These are phyloP conservation scores for Penicillium antarcticum DNA, from an alignment of 495 filamentous ascomycete genomes.

Conservation along the genomic window DNA sequence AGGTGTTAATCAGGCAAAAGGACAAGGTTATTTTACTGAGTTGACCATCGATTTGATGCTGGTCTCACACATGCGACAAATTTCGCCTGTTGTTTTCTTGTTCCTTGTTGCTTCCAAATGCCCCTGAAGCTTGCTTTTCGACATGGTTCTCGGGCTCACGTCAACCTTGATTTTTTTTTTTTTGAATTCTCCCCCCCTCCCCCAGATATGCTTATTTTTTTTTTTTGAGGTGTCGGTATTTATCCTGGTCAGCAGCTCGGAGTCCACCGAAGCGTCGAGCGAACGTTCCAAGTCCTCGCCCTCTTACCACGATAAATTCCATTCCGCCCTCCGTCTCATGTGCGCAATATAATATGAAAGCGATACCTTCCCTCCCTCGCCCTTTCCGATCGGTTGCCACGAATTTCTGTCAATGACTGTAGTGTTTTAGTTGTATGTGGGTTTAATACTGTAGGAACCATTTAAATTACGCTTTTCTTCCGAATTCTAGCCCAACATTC, in stretches of 20 bases:
- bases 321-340: conserved; percentile 31
- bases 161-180: background rate
- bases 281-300: conserved; percentile 30
- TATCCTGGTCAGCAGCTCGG: conserved; percentile 44
- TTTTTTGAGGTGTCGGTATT: conserved; percentile 25
- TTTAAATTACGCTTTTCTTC: background rate
- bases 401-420: conserved; percentile 7
- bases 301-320: conserved; percentile 32
- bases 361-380: conserved; percentile 27
- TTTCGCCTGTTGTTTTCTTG: conserved; percentile 5
- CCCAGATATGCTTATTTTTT: conserved; percentile 5
- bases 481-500: no score
- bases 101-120: conserved; percentile 3
- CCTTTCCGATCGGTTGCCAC: conserved; percentile 26
- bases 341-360: conserved; percentile 35
- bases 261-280: conserved; percentile 42
- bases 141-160: background rate
- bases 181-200: background rate
- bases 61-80: background rate
- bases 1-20: background rate
- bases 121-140: background rate
- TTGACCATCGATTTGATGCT: background rate
- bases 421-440: conserved; percentile 7
- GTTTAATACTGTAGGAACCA: background rate
- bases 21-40: background rate